Conservation (phyloP, 2,329 filamentous ascomycete species). For the Blastomyces emzantsi region DNA sequence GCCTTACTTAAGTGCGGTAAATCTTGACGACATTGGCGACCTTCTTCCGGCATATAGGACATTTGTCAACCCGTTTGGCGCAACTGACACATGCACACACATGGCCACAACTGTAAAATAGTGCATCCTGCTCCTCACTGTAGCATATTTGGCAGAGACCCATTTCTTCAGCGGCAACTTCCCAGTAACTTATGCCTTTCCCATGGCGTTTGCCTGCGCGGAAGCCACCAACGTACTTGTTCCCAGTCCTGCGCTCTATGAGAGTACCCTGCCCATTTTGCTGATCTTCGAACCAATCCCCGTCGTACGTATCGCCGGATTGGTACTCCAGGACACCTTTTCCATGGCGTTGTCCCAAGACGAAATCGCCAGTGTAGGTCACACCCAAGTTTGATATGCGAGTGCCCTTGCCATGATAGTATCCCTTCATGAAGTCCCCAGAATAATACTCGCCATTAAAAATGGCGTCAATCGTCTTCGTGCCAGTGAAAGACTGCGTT, state of each 20-base stretch:
- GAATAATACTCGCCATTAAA: slow-evolving; percentile 50
- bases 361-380: slow-evolving; percentile 48
- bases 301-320: slow-evolving; percentile 42
- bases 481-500: slow-evolving; percentile 36
- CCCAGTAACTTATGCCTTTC: slow-evolving; percentile 54
- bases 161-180: slow-evolving; percentile 53
- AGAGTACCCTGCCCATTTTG: slow-evolving; percentile 50
- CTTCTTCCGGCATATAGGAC: slow-evolving; percentile 52
- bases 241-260: slow-evolving; percentile 48
- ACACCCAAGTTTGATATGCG: slow-evolving; percentile 47
- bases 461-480: slow-evolving; percentile 43
- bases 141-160: slow-evolving; percentile 55
- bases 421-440: slow-evolving; percentile 43
- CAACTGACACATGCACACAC: slow-evolving; percentile 53
- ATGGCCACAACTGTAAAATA: slow-evolving; percentile 56
- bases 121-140: slow-evolving; percentile 49
- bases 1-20: slow-evolving; percentile 34
- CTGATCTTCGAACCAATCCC: slow-evolving; percentile 39
- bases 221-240: slow-evolving; percentile 54
- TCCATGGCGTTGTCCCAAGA: slow-evolving; percentile 46
- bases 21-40: slow-evolving; percentile 52
- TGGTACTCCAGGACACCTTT: slow-evolving; percentile 50
- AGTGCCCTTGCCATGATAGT: slow-evolving; percentile 47
- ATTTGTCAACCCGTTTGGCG: slow-evolving; percentile 49
- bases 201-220: slow-evolving; percentile 52